A percentile compares a stretch with the other conserved stretches of the same genome.
Conservation (phyloP, 202 grass and related monocot genomes). For the Carex sylvatica region DNA sequence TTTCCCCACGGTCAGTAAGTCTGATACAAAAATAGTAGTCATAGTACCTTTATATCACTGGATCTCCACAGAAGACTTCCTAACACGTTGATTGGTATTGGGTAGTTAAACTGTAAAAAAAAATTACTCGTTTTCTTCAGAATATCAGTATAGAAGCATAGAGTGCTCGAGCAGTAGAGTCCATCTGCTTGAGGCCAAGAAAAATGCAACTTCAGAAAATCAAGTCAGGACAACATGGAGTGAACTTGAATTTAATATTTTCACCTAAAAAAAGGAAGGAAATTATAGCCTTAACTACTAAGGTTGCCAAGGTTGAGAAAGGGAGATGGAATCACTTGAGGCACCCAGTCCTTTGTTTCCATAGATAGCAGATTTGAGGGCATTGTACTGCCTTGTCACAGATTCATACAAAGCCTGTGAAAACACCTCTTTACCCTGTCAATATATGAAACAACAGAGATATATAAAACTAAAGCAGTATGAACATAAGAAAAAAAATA, state of each 20-base stretch:
- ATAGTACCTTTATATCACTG: conserved; percentile 4
- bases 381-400: conserved; percentile 65
- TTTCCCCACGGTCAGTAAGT: background rate
- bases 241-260: background rate
- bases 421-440: conserved; percentile 71
- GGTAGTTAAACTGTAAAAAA: background rate
- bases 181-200: conserved; percentile 7
- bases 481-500: background rate
- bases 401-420: conserved; percentile 53
- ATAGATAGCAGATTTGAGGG: conserved; percentile 74
- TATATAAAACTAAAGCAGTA: conserved; percentile 20
- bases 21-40: background rate
- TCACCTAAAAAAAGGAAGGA: background rate
- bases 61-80: background rate
- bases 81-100: conserved; percentile 17
- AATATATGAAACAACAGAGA: conserved; percentile 28
- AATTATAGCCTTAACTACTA: conserved; percentile 31
- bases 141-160: conserved; percentile 9
- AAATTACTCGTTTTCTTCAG: background rate
- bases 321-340: conserved; percentile 46
- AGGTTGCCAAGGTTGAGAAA: conserved; percentile 73
- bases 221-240: conserved; percentile 2
- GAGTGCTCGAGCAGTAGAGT: background rate
- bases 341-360: conserved; percentile 42
- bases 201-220: background rate